Evolutionary conservation across 208 protist species (phyloP).

Genomic region (Entamoeba invadens): DNA sequence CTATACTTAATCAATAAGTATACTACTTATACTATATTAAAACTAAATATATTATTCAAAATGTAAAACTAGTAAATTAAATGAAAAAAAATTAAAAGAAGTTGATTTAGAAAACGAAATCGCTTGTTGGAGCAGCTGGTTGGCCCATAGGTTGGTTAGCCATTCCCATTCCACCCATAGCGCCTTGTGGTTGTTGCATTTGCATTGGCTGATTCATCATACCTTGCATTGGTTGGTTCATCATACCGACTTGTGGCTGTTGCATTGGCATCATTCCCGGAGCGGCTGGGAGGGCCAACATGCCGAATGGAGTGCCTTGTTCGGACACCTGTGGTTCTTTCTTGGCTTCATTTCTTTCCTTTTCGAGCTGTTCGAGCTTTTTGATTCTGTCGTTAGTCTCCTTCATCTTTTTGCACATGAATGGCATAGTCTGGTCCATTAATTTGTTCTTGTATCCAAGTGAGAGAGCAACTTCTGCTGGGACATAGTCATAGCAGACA

Average conservation of each 20-base stretch:
- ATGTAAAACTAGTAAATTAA: no score
- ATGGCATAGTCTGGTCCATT: conserved; percentile 93
- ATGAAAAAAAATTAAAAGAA: no score
- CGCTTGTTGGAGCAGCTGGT: not conserved
- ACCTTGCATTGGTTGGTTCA: not conserved
- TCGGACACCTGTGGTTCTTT: not conserved
- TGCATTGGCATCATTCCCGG: not conserved
- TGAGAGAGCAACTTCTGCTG: conserved; percentile 75
- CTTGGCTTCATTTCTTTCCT: not conserved
- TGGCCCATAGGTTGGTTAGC: not conserved
- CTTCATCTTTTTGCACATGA: conserved; percentile 67
- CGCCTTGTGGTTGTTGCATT: not conserved
- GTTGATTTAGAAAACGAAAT: not conserved
- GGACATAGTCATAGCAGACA: conserved; percentile 82
- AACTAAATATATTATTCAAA: no score
- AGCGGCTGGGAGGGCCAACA: not conserved
- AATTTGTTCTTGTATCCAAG: conserved; percentile 88
- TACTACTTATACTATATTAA: no score
- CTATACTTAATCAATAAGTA: no score
- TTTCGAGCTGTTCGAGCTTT: not conserved
- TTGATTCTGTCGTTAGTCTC: not conserved
- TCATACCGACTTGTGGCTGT: not conserved
- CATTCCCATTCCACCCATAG: not conserved
- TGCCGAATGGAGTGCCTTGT: not conserved
- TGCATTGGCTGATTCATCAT: not conserved